Evolutionary conservation across 1,284 basidiomycete genomes (phyloP).

Genomic region (Cutaneotrichosporon spelunceum): DNA sequence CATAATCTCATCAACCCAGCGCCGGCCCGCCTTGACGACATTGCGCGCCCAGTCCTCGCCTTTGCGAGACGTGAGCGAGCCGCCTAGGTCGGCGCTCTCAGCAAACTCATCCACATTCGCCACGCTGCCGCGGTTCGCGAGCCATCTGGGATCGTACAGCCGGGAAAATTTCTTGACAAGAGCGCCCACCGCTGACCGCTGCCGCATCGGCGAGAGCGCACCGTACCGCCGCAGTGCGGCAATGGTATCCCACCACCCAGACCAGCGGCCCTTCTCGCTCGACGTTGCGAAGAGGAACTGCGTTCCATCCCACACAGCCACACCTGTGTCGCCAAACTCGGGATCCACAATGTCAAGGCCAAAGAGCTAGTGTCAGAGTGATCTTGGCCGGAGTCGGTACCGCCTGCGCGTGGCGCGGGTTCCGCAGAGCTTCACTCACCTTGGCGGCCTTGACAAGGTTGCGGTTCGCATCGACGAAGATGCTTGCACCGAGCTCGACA

Average conservation of each 20-base stretch:
- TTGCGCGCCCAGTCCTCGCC: conserved; percentile 61
- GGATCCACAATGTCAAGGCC: conserved; percentile 63
- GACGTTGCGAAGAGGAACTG: conserved; percentile 62
- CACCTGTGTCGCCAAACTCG: conserved; percentile 41
- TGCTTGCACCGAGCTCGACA: conserved; percentile 79
- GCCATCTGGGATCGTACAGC: conserved; percentile 41
- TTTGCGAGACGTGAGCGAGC: conserved; percentile 57
- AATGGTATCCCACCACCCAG: conserved; percentile 66
- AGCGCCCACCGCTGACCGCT: conserved; percentile 51
- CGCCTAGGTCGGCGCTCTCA: conserved; percentile 35
- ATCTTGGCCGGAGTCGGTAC: neutral
- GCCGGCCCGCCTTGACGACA: conserved; percentile 58
- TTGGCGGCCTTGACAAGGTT: conserved; percentile 76
- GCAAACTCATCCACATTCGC: conserved; percentile 39
- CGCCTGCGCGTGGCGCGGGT: neutral
- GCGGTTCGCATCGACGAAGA: conserved; percentile 78
- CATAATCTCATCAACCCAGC: conserved; percentile 72
- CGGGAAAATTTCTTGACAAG: conserved; percentile 35
- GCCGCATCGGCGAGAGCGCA: conserved; percentile 61
- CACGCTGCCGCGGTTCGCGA: conserved; percentile 33
- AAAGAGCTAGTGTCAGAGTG: conserved; percentile 57
- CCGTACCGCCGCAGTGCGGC: conserved; percentile 81
- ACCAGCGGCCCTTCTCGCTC: conserved; percentile 46
- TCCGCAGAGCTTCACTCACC: conserved; percentile 58
- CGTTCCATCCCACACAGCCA: conserved; percentile 62